Percentiles rank a stretch among this genome's conserved stretches.
phyloP scores from a whole-genome alignment of 768 basidiomycete genomes.

The Coprinopsis strossmayeri region DNA sequence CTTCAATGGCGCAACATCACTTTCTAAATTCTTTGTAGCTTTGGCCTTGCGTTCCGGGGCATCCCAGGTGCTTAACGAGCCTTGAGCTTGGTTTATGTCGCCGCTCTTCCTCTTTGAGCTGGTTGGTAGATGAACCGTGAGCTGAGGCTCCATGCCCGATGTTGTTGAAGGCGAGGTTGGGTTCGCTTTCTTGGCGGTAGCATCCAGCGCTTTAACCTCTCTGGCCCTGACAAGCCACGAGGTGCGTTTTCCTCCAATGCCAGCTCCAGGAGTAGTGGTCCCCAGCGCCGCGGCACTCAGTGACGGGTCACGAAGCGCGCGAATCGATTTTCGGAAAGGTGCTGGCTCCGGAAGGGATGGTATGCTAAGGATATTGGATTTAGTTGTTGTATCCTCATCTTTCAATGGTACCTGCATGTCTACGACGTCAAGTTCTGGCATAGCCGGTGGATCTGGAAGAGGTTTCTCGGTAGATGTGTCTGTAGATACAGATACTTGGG shows the following conservation, averaged over 20 bases:
- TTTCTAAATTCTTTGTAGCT: slow-evolving; percentile 36
- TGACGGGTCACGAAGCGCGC: slow-evolving; percentile 40
- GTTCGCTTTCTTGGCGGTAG: slow-evolving; percentile 30
- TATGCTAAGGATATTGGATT: slow-evolving; percentile 38
- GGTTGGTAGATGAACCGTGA: slow-evolving; percentile 14
- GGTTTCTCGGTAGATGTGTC: no score
- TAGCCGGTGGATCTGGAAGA: background rate
- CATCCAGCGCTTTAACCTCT: slow-evolving; percentile 65
- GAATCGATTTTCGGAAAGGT: slow-evolving; percentile 63
- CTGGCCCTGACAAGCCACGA: slow-evolving; percentile 79
- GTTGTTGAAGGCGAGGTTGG: background rate
- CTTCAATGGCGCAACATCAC: slow-evolving; percentile 25
- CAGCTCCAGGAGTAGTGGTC: slow-evolving; percentile 33
- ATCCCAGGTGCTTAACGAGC: slow-evolving; percentile 21
- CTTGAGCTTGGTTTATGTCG: slow-evolving; percentile 28
- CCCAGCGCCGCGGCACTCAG: slow-evolving; percentile 23
- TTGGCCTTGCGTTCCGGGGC: slow-evolving; percentile 40
- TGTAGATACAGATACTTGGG: no score
- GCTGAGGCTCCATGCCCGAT: background rate
- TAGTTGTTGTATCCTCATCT: slow-evolving; percentile 23
- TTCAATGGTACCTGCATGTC: slow-evolving; percentile 9
- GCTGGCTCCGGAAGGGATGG: slow-evolving; percentile 64
- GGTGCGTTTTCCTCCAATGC: slow-evolving; percentile 54
- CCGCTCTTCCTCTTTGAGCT: slow-evolving; percentile 63
- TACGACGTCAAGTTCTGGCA: background rate